A percentile compares a stretch with the other conserved stretches of the same genome.
phyloP scores from a whole-genome alignment of 495 filamentous ascomycete species.

The Tetracladium marchalianum region DNA sequence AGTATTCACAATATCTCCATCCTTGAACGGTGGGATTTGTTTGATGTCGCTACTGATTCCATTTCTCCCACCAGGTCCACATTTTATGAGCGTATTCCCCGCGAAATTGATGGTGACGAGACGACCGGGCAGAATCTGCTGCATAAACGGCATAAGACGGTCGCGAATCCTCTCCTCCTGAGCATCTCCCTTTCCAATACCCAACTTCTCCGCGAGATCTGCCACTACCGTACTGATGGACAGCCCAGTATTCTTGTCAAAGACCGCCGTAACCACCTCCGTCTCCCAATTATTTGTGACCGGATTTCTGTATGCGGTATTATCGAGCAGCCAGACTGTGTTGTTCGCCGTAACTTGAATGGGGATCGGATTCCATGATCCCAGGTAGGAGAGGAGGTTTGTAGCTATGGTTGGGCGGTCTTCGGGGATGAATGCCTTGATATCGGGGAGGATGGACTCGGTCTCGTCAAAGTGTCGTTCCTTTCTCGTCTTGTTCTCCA shows the following conservation, averaged over 20 bases:
- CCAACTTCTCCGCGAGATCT: conserved; percentile 59
- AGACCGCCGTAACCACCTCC: conserved; percentile 73
- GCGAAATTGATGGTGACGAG: conserved; percentile 49
- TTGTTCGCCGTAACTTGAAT: conserved; percentile 36
- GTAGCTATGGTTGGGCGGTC: conserved; percentile 13
- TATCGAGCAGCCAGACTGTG: conserved; percentile 83
- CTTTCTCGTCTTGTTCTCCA: conserved; percentile 30
- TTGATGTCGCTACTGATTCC: conserved; percentile 58
- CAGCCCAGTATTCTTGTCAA: conserved; percentile 56
- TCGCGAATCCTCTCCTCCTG: conserved; percentile 55
- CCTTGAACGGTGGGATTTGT: conserved; percentile 27
- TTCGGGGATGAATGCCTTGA: conserved; percentile 15
- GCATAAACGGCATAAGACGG: conserved; percentile 66
- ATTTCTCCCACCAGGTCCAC: conserved; percentile 60
- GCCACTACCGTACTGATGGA: conserved; percentile 58
- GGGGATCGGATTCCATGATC: conserved; percentile 32
- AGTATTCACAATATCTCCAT: conserved; percentile 32
- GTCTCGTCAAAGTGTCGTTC: conserved; percentile 31
- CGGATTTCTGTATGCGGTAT: conserved; percentile 60
- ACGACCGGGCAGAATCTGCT: conserved; percentile 59
- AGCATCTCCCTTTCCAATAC: conserved; percentile 52
- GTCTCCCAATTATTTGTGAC: conserved; percentile 52
- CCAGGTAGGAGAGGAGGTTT: conserved; percentile 35
- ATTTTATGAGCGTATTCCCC: conserved; percentile 32
- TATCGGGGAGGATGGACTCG: conserved; percentile 28